Evolutionary conservation across 345 rosid genomes (phyloP).

Genomic region (Physaria fendleri): DNA sequence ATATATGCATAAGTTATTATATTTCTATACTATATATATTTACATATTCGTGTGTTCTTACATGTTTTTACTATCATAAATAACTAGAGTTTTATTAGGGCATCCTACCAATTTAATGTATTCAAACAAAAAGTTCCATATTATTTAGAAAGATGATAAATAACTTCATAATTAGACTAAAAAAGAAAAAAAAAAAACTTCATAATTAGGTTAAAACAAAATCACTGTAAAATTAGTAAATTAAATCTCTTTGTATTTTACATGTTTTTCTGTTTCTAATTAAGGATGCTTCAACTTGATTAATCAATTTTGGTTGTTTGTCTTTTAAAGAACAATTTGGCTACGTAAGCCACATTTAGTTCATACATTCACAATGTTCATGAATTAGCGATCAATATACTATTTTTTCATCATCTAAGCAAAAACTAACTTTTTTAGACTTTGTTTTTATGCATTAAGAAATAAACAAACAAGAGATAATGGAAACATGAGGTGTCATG

Average conservation of each 20-base stretch:
- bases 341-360: background rate
- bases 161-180: background rate
- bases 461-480: background rate
- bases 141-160: background rate
- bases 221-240: background rate
- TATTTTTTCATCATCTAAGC: background rate
- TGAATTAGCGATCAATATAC: background rate
- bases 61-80: background rate
- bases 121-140: background rate
- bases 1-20: too few relatives aligned
- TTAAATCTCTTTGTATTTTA: background rate
- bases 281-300: background rate
- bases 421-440: background rate
- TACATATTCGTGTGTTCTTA: too few relatives aligned
- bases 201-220: background rate
- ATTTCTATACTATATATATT: too few relatives aligned
- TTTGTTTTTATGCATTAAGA: background rate
- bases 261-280: background rate
- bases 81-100: background rate
- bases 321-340: background rate
- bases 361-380: background rate
- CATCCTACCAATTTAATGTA: background rate
- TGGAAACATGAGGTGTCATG: conserved; percentile 30
- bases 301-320: background rate
- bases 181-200: background rate